phyloP scores from a whole-genome alignment of 257 asterid genomes.

The Oldenlandia corymbosa region DNA sequence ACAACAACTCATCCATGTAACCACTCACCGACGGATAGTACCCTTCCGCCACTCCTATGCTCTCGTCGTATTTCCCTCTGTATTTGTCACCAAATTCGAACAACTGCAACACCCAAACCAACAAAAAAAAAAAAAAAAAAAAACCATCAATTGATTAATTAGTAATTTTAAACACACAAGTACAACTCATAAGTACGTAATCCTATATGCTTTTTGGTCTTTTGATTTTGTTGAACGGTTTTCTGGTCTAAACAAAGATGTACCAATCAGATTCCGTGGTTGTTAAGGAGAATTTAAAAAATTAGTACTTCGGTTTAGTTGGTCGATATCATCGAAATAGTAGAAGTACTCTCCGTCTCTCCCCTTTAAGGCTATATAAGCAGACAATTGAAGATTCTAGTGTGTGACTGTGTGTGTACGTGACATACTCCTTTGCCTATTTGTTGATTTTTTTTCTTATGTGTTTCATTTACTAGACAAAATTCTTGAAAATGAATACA shows the following conservation, averaged over 20 bases:
- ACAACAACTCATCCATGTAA: slow-evolving; percentile 75
- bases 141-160: too few relatives aligned
- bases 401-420: not conserved
- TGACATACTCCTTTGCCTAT: too few relatives aligned
- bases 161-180: too few relatives aligned
- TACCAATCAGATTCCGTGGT: not conserved
- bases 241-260: not conserved
- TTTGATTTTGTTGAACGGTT: slow-evolving; percentile 7
- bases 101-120: slow-evolving; percentile 35
- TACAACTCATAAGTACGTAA: too few relatives aligned
- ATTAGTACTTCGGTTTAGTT: not conserved
- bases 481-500: too few relatives aligned
- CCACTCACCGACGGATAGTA: slow-evolving; percentile 90
- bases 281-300: not conserved
- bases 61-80: slow-evolving; percentile 66
- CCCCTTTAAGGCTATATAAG: too few relatives aligned
- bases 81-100: slow-evolving; percentile 78
- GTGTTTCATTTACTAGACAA: too few relatives aligned
- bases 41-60: slow-evolving; percentile 66
- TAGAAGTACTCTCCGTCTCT: too few relatives aligned
- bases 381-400: not conserved
- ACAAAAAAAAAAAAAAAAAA: too few relatives aligned
- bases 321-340: slow-evolving; percentile 10
- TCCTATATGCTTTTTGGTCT: not conserved
- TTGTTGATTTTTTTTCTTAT: too few relatives aligned